Evolutionary conservation across 257 asterid species (phyloP), one percentile per base, ranked within the genome.

Genomic region (Solanum gandarillasii): DNA sequence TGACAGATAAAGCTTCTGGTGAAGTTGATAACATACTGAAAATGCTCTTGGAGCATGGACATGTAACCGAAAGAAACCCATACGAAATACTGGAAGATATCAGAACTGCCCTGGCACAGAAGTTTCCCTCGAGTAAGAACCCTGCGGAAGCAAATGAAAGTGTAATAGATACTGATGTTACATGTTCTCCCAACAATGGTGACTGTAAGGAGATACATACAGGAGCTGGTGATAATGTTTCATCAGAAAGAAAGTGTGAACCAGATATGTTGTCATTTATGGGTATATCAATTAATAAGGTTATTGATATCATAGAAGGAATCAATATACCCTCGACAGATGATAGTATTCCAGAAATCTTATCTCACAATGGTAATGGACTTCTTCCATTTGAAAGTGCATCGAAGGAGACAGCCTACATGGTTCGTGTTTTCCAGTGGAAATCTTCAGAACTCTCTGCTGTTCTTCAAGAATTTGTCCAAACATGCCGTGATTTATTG

Each of bases 271-370:
- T 90, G 83, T 74, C 91, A 8, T 79, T 85, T 86, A 87, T 91
- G 89, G 87, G 91, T 75, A 73, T 74, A 72, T 91, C 98, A 1
- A 87, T 95, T 39, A 83, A 78, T 82, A 95, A 93, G 88, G 92
- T 94, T 83, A 92, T 95, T 88, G 92, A 93, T 83, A 96, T 96
- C 78, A 89, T 94, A 85, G 98, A 94, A 93, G 95, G 96, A 89
- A 92, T 96, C 87, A 91, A 88, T 86, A 52, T 88, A 68, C 92
- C 88, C 31, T 90, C 91, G 18, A 88, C 87, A 87, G 95, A 92
- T 25, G 89, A 90, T 87, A 88, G 88, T 35, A 85, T 31, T 16
- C 85, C 91, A 60, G 91, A 90, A 48, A 83, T 88, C 84, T 89
- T 43, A 74, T 72, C 91, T 34, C 91, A 87, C 70, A 89, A 87